Evolutionary conservation across 805 yeast genomes (phyloP).

Genomic region (Diddensiella transvaalensis): DNA sequence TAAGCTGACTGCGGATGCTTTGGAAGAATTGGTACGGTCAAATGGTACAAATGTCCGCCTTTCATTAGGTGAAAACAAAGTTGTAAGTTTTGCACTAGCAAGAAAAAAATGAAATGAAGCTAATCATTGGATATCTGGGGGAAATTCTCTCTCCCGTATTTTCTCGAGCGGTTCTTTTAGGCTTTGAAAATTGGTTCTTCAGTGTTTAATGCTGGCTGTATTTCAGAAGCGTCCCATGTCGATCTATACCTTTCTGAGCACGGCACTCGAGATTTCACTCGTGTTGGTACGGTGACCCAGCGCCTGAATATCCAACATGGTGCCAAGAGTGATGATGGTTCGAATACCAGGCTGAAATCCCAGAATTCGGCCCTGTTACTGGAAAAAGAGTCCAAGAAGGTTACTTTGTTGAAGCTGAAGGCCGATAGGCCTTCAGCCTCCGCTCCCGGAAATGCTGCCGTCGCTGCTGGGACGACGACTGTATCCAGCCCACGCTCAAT

Average conservation of each 20-base stretch:
- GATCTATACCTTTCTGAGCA: slow-evolving; percentile 18
- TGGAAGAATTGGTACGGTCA: slow-evolving; percentile 15
- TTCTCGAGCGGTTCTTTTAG: too few relatives aligned
- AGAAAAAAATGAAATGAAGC: too few relatives aligned
- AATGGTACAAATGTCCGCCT: slow-evolving; percentile 12
- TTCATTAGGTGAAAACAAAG: slow-evolving; percentile 4
- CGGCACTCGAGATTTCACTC: slow-evolving; percentile 2
- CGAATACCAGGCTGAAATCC: slow-evolving; percentile 18
- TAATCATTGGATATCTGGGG: too few relatives aligned
- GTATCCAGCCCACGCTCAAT: slow-evolving; percentile 12
- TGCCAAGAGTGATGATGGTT: slow-evolving; percentile 5
- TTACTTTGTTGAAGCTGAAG: slow-evolving; percentile 15
- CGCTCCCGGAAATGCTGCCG: background rate
- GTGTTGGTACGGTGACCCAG: slow-evolving; percentile 25
- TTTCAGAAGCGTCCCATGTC: slow-evolving; percentile 22
- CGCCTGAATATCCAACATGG: slow-evolving; percentile 21
- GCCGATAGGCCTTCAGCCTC: background rate
- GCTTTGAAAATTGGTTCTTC: slow-evolving; percentile 17
- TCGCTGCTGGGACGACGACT: background rate
- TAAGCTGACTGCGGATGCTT: slow-evolving; percentile 19
- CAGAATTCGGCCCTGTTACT: slow-evolving; percentile 21
- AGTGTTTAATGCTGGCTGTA: slow-evolving; percentile 14
- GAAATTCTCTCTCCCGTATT: too few relatives aligned
- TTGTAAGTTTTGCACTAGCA: slow-evolving; percentile 7
- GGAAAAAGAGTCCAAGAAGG: slow-evolving; percentile 24